These are phyloP conservation scores for Colletotrichum cereale DNA, from an alignment of 2,329 filamentous ascomycete species.

Conservation along the genomic window DNA sequence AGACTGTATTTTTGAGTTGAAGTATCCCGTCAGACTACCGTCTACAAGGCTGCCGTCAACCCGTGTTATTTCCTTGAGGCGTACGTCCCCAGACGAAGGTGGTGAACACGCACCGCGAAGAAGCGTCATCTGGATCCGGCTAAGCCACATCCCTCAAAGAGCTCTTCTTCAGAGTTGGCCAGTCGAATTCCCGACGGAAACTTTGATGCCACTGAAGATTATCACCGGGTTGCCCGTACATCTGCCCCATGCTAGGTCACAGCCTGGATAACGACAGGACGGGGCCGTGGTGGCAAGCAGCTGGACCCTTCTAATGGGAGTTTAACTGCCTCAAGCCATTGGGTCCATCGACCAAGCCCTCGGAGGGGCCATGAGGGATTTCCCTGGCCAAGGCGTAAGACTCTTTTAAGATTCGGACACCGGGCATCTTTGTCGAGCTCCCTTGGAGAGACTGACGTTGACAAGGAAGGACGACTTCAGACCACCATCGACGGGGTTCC, in stretches of 20 bases:
- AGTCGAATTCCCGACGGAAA: background rate
- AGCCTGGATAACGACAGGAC: conserved; percentile 2
- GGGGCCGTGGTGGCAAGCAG: conserved; percentile 25
- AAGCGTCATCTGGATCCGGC: background rate
- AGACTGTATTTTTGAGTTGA: conserved; percentile 9
- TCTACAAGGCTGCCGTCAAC: background rate
- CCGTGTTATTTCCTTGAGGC: background rate
- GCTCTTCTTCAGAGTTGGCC: conserved; percentile 13
- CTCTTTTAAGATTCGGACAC: background rate
- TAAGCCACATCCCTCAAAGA: conserved; percentile 5
- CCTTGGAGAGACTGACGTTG: background rate
- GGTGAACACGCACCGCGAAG: background rate
- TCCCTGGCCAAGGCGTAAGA: conserved; percentile 16
- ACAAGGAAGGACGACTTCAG: background rate
- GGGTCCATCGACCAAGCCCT: background rate
- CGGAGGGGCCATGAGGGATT: background rate
- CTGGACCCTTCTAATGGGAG: conserved; percentile 17
- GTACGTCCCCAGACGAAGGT: background rate
- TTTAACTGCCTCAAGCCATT: conserved; percentile 27
- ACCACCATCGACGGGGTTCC: conserved; percentile 8
- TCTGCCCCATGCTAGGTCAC: conserved; percentile 21
- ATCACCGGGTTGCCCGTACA: conserved; percentile 31
- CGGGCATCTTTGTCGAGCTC: conserved; percentile 1
- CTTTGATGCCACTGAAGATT: conserved; percentile 29
- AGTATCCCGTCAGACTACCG: background rate